These are phyloP conservation scores for Cryphonectria radicalis DNA, from an alignment of 2,329 filamentous ascomycete genomes.

Conservation along the genomic window DNA sequence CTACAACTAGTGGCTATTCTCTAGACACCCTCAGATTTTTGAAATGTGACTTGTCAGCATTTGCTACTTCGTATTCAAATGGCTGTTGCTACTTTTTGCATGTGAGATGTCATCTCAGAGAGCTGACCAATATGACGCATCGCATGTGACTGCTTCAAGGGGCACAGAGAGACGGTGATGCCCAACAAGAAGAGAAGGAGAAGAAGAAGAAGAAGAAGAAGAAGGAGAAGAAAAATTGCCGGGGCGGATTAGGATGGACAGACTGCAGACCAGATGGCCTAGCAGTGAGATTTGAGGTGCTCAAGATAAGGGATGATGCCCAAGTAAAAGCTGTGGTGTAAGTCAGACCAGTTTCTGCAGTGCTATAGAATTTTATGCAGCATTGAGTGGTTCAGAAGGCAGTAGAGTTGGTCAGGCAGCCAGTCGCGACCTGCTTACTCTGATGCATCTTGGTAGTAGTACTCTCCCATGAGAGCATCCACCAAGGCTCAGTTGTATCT, in stretches of 20 bases:
- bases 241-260: not conserved
- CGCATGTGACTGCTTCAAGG: slow-evolving; percentile 15
- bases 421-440: not conserved
- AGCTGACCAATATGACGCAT: slow-evolving; percentile 12
- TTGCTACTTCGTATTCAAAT: slow-evolving; percentile 11
- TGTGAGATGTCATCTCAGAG: slow-evolving; percentile 13
- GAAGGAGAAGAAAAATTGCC: not conserved
- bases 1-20: not conserved
- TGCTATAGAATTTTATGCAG: not conserved
- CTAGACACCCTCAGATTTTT: not conserved
- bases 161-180: not conserved
- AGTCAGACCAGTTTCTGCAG: not conserved
- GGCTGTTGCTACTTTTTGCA: slow-evolving; percentile 1
- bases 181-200: not conserved
- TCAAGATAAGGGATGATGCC: not conserved
- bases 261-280: not conserved
- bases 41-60: slow-evolving; percentile 7
- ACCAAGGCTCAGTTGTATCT: not conserved
- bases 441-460: not conserved
- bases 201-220: not conserved
- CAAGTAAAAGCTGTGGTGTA: not conserved
- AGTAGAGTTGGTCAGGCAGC: not conserved
- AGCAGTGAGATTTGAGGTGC: not conserved
- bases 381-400: not conserved
- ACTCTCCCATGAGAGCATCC: not conserved